Conservation (phyloP, 2,329 filamentous ascomycete species). For the Neodidymelliopsis sp. region DNA sequence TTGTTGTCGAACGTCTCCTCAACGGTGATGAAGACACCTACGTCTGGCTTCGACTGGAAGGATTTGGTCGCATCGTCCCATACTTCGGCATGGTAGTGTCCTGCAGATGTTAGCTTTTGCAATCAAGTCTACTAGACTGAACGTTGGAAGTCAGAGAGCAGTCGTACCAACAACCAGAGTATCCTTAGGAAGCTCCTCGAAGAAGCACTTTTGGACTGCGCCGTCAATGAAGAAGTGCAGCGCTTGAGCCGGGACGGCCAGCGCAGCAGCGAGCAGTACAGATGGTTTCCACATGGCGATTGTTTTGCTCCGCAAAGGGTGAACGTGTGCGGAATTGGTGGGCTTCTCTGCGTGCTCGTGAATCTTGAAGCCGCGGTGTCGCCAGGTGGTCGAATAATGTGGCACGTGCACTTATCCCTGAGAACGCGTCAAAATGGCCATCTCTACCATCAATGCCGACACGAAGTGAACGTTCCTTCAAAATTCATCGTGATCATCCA, state of each 20-base stretch:
- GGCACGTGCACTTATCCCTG: conserved; percentile 6
- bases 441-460: not conserved
- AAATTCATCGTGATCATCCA: no score
- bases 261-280: conserved; percentile 69
- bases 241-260: conserved; percentile 72
- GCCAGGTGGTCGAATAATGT: conserved; percentile 34
- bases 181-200: conserved; percentile 96
- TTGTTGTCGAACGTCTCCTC: conserved; percentile 98
- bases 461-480: no score
- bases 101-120: conserved; percentile 48
- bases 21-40: conserved; percentile 89
- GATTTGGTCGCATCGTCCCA: conserved; percentile 73
- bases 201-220: conserved; percentile 89
- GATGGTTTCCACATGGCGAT: conserved; percentile 53
- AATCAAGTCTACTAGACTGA: not conserved
- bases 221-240: conserved; percentile 97
- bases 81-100: conserved; percentile 87
- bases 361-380: conserved; percentile 33
- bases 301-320: conserved; percentile 28
- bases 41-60: conserved; percentile 76
- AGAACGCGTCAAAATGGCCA: not conserved
- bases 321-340: conserved; percentile 27
- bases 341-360: conserved; percentile 30
- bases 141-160: not conserved
- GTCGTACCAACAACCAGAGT: conserved; percentile 85